Percentiles rank a stretch among this genome's conserved stretches.
Evolutionary conservation across 31 red algal genomes (phyloP).

Genomic region (Pterothamnion heteromorphum): DNA sequence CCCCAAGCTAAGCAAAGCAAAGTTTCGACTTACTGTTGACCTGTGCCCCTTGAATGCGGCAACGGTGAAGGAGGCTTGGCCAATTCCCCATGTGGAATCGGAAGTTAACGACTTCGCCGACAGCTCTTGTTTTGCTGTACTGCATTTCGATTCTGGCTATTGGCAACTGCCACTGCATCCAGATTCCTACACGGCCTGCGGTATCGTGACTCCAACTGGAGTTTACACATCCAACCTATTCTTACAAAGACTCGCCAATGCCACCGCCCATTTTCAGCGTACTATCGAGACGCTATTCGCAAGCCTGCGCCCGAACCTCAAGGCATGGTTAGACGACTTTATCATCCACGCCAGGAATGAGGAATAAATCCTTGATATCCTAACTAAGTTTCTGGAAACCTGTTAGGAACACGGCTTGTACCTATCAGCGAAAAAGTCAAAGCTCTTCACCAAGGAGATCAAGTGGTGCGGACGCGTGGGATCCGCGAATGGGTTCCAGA

Average conservation of each 20-base stretch:
- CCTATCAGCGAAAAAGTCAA: slow-evolving; percentile 1
- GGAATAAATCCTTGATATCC: not conserved
- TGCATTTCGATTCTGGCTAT: slow-evolving; percentile 25
- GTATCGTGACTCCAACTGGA: not conserved
- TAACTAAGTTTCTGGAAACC: not conserved
- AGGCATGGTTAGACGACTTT: slow-evolving; percentile 53
- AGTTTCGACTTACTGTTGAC: not conserved
- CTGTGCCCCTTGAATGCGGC: not conserved
- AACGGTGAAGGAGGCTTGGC: slow-evolving; percentile 21
- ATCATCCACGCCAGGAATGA: not conserved
- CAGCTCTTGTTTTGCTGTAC: not conserved
- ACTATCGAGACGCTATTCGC: not conserved
- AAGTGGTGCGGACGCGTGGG: slow-evolving; percentile 44
- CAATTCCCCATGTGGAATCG: slow-evolving; percentile 29
- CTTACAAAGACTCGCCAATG: not conserved
- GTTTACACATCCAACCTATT: not conserved
- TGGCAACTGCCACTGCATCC: slow-evolving; percentile 48
- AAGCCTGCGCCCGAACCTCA: not conserved
- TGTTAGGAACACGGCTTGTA: slow-evolving; percentile 1
- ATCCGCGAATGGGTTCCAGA: not conserved
- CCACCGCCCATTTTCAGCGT: not conserved
- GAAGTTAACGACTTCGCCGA: slow-evolving; percentile 31
- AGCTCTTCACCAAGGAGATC: slow-evolving; percentile 18
- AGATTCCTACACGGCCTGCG: not conserved
- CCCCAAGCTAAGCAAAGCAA: not conserved